phyloP scores from a whole-genome alignment of 768 basidiomycete genomes.

The Butyriboletus loyo region DNA sequence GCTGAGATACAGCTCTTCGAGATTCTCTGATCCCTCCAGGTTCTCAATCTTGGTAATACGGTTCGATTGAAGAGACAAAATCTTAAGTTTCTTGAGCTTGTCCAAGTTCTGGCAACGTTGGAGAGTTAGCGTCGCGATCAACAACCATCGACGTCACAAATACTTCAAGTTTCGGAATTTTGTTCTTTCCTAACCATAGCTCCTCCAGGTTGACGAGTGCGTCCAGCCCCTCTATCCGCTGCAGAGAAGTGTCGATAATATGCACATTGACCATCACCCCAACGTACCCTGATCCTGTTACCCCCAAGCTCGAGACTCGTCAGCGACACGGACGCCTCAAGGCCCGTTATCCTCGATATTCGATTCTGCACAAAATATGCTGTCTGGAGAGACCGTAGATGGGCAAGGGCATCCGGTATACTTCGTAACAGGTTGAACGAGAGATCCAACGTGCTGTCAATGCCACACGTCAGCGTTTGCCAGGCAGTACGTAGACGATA shows the following conservation, averaged over 20 bases:
- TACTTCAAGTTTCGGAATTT: constrained; percentile 85
- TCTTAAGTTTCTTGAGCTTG: constrained; percentile 68
- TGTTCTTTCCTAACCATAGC: constrained; percentile 98
- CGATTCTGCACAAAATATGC: constrained; percentile 97
- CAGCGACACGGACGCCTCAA: constrained; percentile 57
- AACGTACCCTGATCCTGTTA: constrained; percentile 80
- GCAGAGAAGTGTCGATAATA: constrained; percentile 3
- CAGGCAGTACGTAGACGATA: neutral
- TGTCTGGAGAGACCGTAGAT: constrained; percentile 62
- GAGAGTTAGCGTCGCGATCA: neutral
- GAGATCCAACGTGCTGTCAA: constrained; percentile 73
- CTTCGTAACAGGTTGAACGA: constrained; percentile 89
- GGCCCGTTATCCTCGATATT: constrained; percentile 73
- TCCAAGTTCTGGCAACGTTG: constrained; percentile 55
- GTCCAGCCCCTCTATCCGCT: constrained; percentile 89
- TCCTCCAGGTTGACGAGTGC: constrained; percentile 81
- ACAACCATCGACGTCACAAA: neutral
- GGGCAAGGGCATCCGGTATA: constrained; percentile 60
- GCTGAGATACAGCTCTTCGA: constrained; percentile 91
- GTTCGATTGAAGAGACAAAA: constrained; percentile 92
- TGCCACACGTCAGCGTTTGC: neutral
- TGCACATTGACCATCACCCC: neutral
- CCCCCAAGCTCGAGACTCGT: constrained; percentile 91
- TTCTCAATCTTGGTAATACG: constrained; percentile 86
- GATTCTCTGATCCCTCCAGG: constrained; percentile 62